Evolutionary conservation across 306 rosid species (phyloP), one percentile per base, ranked within the genome.

Genomic region (Prosopis cineraria): DNA sequence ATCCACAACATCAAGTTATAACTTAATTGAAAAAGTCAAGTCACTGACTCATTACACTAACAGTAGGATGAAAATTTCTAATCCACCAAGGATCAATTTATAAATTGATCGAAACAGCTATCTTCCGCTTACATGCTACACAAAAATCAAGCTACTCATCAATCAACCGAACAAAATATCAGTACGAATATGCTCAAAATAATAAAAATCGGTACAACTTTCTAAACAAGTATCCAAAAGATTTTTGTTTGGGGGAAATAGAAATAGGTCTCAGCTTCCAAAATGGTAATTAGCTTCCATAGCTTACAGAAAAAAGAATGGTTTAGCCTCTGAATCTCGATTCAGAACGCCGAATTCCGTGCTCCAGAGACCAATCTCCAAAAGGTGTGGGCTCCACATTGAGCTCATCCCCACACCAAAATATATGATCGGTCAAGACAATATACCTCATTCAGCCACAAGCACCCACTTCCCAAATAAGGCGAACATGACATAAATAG

Each of bases 361-460:
- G 16, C 50, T 10, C 30, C 6, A 53, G 2, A 22, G 5, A 36
- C 27, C 16, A 36, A 11, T 3, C 16, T 9, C 14, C 8, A 34
- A 20, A 64, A 40, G 70, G 19, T 6, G 70, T 1, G 0, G 27
- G 70, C 13, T 65, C 70, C 45, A 36, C 70, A 36, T 1, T 65
- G 29, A 36, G 29, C 14, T 37, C 41, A 7, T 9, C 41, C 43
- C 20, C 68, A 8, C 8, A 8, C 30, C 45, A 36, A 36, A 64
- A 36, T 4, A 19, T 65, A n/a, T n/a, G 36, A 25, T 37, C 12
- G 68, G 45, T 34, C 29, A 22, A 70, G 53, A 25, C 53, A 14
- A 34, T 0, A 62, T 12, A 47, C 64, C 74, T 41, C 68, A 76
- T 37, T 63, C 60, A 65, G 74, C 47, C 31, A n/a, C 44, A 20